Evolutionary conservation across 2,329 filamentous ascomycete genomes (phyloP), one percentile per base, ranked within the genome.

Genomic region (Alternaria angustiovoidea): DNA sequence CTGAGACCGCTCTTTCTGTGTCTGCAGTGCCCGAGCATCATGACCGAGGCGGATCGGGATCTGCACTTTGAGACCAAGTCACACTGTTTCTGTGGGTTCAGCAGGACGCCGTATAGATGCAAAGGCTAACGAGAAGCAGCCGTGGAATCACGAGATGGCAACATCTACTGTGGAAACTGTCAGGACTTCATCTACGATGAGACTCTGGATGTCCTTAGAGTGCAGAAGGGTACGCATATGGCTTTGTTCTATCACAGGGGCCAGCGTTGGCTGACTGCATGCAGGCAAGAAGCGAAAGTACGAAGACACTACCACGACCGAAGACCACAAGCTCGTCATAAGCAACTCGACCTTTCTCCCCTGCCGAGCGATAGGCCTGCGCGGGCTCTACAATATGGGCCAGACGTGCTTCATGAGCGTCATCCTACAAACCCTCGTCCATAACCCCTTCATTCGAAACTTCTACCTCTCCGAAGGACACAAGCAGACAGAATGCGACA

Each of bases 391-490:
- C 80, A 99, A 98, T 74, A 94, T 97, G 77, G 95, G 94, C n/a
- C 93, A 96, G 59, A 98, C 95, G 11, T 99, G 94, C 82, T 99
- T 97, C 80, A 94, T 98, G 85, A 96, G 95, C 70, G 94, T 97
- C 30, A 93, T 98, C 48, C 84, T 99, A 16, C 95, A 98, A 78
- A 93, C 91, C 57, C 89, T 99, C 69, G 87, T 98, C 55, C 94
- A 97, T 81, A 97, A 98, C 74, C 94, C 94, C 0, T 86, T 97
- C 44, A 86, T 99, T 30, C 89, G 92, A 61, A 94, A 94, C 69
- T 98, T 92, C 79, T 98, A 97, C 77, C 88, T 99, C 6, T 90
- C 91, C 41, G 94, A 97, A 75, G 93, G 94, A 0, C 94, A 99
- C 78, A 89, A 90, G 70, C 89, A 88, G 57, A 86, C 85, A 68